Evolutionary conservation across 225 moss, liverwort and hornwort species (phyloP), one percentile per base, ranked within the genome.

Genomic region (Rhytidiadelphus loreus): DNA sequence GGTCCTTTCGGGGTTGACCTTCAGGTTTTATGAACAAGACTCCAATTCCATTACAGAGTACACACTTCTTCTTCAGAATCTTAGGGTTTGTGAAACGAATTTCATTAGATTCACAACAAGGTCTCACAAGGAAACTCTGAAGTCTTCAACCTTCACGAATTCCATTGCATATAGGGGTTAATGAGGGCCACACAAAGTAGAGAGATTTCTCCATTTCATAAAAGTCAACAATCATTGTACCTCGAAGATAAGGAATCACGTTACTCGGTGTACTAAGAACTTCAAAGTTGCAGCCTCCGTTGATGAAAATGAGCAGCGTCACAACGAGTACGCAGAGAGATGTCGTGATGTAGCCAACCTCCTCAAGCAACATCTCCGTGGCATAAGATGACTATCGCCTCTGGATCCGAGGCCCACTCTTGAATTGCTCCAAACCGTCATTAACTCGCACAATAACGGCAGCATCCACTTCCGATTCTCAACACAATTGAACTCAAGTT

Each of bases 351-450:
- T 59, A 81, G 70, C 61, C 90, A 71, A 88, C 70, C 81, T 88
- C 81, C 70, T 90, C 33, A 88, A 84, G 87, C 87, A 93, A 91
- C 93, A 93, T 93, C 90, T 88, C 88, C 86, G 91, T 81, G 71
- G 85, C 91, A 90, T 59, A 53, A 86, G 84, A 80, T 87, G 93
- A 88, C 63, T 87, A 91, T 93, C 59, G 62, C 90, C 88, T 90
- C 82, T 69, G 35, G 19, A 18, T 62, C 90, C 87, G 20, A 29
- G 57, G 30, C 37, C 72, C 81, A 82, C 90, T 70, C 87, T 60
- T 53, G 66, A 83, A 88, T 32, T 64, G 64, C 90, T 77, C 86
- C 82, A 85, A 85, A 82, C 87, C 85, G 87, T 82, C 90, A 91
- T 87, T 71, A 70, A 88, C 80, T 86, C 39, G 83, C 82, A 87